Base-by-base conservation (phyloP, 495 filamentous ascomycete genomes). In the Daldinia concentrica region DNA sequence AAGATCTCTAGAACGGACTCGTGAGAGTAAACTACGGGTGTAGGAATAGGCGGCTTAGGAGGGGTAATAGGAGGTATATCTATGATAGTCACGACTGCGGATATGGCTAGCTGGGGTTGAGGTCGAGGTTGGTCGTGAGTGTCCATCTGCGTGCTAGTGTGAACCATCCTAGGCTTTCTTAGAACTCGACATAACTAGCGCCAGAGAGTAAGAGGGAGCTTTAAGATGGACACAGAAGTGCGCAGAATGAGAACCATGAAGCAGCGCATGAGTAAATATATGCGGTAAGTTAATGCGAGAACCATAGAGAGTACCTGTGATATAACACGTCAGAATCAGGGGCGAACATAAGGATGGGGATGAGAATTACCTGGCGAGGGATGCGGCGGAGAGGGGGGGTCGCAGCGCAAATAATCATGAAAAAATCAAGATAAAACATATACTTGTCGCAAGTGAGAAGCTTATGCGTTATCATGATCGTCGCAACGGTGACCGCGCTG, bases 141-240 rank as follows among this genome's bases (percentile, higher is more conserved):
- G 14, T 52, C 55, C 12, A 24, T 60, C 34, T 66, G 64, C 7
- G 43, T 54, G 1, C 39, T 26, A 3, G n/a, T 26, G 45, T 58
- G 15, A 41, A 43, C 45, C 43, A 52, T 30, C 37, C 32, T 27
- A n/a, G 57, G 37, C 22, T 27, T 26, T 17, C 7, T 26, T 1
- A 30, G 14, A 30, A 24, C 9, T 24, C 19, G 43, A 15, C 43
- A 24, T 22, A 48, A 22, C 19, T 48, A 3, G 8, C 19, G 8
- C 43, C 43, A 48, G 19, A 48, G 43, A 48, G 43, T 24, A 48
- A 48, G 8, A 24, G 43, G 43, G 9, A 22, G 22, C 17, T 48
- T 48, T 1, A 22, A 24, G 19, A 48, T 22, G 4, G 19, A 48
- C 17, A 48, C 9, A 4, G 19, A 4, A 22, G 12, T 1, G 8